Base-by-base conservation (phyloP, 441 rosid genomes). In the Adansonia madagascariensis region DNA sequence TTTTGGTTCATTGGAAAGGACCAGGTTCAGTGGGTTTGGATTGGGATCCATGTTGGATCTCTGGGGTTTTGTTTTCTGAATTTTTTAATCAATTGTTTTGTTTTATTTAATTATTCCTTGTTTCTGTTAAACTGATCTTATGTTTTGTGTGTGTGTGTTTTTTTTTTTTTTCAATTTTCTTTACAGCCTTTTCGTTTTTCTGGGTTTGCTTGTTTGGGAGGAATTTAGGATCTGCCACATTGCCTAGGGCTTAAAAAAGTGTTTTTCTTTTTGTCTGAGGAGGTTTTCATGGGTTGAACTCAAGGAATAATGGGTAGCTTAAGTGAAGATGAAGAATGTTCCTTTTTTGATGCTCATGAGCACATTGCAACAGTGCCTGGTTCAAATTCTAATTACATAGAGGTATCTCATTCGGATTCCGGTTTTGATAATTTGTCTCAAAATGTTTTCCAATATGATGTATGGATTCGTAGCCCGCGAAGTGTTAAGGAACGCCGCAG, bases 21-120 rank as follows among this genome's bases (percentile, higher is more conserved):
- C 85, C 71, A 83, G 82, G 87, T 92, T 88, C 96, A 88, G 80
- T 90, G 94, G 80, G 80, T 82, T 53, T 88, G 85, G 90, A 85
- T 89, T 82, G 97, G 97, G 94, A 95, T 91, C 95, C 84, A 85
- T 87, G 92, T 86, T 87, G 88, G 93, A 88, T 94, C 86, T 86
- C 82, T 85, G 81, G 89, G 85, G 83, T 87, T 87, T 64, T 72
- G 81, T 77, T 77, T 75, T 72, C 75, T 80, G 62, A 27, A 27
- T 1, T 27, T 27, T 27, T 27, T 78, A 80, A 47, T 76, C 18
- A 77, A 75, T 56, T 68, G 57, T 61, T 80, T 52, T 77, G 31
- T 79, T 31, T 73, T 77, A 57, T 76, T 46, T 56, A 59, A 52
- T 39, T 39, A 46, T 59, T 59, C 8, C 69, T 59, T 85, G 47